A percentile compares a stretch with the other conserved stretches of the same genome.
Evolutionary conservation across 129 eudicot species (phyloP).

Genomic region (Escallonia rubra): DNA sequence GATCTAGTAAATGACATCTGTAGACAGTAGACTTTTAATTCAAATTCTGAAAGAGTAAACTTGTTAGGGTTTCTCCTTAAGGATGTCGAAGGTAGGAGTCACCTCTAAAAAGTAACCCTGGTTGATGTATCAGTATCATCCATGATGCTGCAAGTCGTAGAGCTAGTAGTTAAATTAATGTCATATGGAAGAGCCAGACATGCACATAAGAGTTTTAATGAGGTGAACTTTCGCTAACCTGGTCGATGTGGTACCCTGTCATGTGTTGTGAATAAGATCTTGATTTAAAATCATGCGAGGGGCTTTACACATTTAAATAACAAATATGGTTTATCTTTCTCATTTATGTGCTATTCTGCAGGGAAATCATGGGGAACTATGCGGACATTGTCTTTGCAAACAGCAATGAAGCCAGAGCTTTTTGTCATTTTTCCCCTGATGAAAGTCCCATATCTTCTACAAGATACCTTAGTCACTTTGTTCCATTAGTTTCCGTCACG

Average conservation of each 20-base stretch:
- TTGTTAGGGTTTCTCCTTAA: no score
- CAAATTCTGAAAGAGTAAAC: no score
- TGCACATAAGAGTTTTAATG: not conserved
- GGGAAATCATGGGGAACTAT: constrained; percentile 93
- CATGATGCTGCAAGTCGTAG: no score
- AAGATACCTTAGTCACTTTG: constrained; percentile 90
- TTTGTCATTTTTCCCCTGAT: constrained; percentile 63
- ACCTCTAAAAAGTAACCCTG: no score
- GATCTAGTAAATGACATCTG: no score
- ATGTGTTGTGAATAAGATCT: not conserved
- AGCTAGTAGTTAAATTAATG: not conserved
- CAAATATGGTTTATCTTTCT: no score
- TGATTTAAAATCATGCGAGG: not conserved
- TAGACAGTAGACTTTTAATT: no score
- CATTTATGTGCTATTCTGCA: constrained; percentile 10
- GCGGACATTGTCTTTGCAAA: constrained; percentile 93
- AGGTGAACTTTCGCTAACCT: not conserved
- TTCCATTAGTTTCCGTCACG: constrained; percentile 91
- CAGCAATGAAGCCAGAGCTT: constrained; percentile 82
- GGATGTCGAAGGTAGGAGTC: no score
- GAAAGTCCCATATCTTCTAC: constrained; percentile 86
- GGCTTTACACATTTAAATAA: not conserved
- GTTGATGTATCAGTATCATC: no score
- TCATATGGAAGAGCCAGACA: no score
- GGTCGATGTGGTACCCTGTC: not conserved